Evolutionary conservation across 2,329 filamentous ascomycete species (phyloP).

Genomic region (Fusarium liriodendri): DNA sequence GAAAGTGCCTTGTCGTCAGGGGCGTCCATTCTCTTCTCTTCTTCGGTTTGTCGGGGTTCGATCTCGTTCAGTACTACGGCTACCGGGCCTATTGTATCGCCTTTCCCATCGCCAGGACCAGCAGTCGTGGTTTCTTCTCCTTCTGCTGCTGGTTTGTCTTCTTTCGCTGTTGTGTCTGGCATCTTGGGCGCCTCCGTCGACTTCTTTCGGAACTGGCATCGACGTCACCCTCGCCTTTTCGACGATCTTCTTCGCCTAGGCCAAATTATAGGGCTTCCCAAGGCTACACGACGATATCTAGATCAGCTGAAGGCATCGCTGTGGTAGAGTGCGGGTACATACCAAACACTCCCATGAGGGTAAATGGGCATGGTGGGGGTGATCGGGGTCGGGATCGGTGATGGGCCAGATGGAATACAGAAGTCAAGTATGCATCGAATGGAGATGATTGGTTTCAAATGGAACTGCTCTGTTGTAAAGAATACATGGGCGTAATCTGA

Average conservation of each 20-base stretch:
- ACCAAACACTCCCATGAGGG: background rate
- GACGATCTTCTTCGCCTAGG: background rate
- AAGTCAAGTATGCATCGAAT: background rate
- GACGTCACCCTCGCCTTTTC: background rate
- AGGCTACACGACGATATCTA: background rate
- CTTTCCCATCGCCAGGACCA: no score
- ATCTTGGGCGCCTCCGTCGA: no score
- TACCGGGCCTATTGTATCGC: no score
- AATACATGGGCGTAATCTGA: background rate
- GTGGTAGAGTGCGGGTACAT: background rate
- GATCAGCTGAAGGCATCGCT: background rate
- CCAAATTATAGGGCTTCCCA: background rate
- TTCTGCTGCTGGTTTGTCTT: no score
- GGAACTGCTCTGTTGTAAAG: background rate
- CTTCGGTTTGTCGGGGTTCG: no score
- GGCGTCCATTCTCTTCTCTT: no score
- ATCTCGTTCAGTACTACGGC: no score
- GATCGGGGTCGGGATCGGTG: background rate
- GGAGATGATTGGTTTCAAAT: background rate
- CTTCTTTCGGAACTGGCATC: no score
- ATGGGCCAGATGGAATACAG: background rate
- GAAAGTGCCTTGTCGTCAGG: no score
- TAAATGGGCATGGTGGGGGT: background rate
- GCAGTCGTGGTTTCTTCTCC: no score
- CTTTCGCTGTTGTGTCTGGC: no score